Base-by-base conservation (phyloP, 257 asterid genomes). In the Hygrophila difformis region DNA sequence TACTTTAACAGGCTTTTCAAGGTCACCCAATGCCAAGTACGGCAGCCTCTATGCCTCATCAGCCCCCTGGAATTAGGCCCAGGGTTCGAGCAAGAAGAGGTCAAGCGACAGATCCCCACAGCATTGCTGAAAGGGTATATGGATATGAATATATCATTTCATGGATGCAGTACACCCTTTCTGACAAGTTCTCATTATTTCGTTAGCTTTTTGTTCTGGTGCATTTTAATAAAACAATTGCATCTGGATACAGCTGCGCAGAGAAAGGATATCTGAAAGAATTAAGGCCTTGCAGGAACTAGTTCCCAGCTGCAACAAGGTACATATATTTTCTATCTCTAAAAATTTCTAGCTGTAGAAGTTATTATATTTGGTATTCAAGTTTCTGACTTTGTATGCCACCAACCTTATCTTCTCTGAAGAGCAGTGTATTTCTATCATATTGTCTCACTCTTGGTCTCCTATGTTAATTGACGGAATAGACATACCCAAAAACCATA, bases 291-390 rank as follows among this genome's bases (percentile, higher is more conserved):
- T 85, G 87, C 93, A 85, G 63, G 91, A 85, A 67, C 77, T 85
- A 44, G 95, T 85, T 62, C 93, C 95, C 55, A 78, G 93, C 81
- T 81, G 93, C 70, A 85, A 76, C 69, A 85, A 85, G 91, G 95
- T 85, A 39, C 53, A 75, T 50, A 3, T 23, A 5, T 11, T 43
- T 54, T 57, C 23, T 4, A 33, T 61, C 24, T 29, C 13, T 47
- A 20, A 49, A 18, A 21, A 12, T 11, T 10, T 39, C n/a, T 55
- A 22, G 18, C 49, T 22, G n/a, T 45, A 35, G 36, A 2, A 9
- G 28, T 14, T 53, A 15, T 18, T 11, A 6, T 18, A 15, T 11
- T 52, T 46, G 36, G 46, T 55, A 12, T 46, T 15, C 39, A 7
- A 28, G 21, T 47, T 53, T 17, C 15, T 39, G 11, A 1, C 8